These are phyloP conservation scores for Claviceps arundinis DNA, from an alignment of 2,329 filamentous ascomycete species.

Conservation along the genomic window DNA sequence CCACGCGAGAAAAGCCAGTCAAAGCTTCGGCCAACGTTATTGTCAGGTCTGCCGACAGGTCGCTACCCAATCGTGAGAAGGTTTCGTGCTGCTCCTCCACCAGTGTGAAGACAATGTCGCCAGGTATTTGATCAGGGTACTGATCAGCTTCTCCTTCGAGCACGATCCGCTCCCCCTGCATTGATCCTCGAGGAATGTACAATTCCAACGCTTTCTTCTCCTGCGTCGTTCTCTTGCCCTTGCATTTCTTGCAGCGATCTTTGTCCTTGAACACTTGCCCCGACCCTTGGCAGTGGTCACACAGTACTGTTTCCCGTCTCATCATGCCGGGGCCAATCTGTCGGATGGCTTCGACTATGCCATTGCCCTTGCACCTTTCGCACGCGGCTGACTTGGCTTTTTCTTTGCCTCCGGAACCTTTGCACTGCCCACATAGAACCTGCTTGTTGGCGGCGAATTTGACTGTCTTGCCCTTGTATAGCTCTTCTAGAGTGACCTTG, in stretches of 20 bases:
- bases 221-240: conserved; percentile 74
- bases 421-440: conserved; percentile 74
- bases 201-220: conserved; percentile 93
- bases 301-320: conserved; percentile 65
- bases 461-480: conserved; percentile 97
- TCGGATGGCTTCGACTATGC: conserved; percentile 62
- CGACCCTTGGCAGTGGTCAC: conserved; percentile 72
- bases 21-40: conserved; percentile 75
- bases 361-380: conserved; percentile 70
- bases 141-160: conserved; percentile 93
- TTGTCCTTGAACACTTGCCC: conserved; percentile 87
- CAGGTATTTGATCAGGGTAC: conserved; percentile 73
- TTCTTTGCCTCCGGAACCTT: conserved; percentile 80
- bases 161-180: conserved; percentile 79
- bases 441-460: conserved; percentile 95
- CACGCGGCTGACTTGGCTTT: conserved; percentile 77
- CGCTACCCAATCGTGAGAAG: conserved; percentile 73
- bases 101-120: conserved; percentile 84
- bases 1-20: conserved; percentile 78
- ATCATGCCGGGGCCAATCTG: conserved; percentile 80
- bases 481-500: conserved; percentile 79
- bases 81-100: conserved; percentile 67
- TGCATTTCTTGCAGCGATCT: conserved; percentile 98
- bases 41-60: conserved; percentile 69
- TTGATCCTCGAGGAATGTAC: conserved; percentile 80